Percentiles rank a stretch among this genome's conserved stretches.
These are phyloP conservation scores for Dendrobium nobile DNA, from an alignment of 106 monocot species.

Conservation along the genomic window DNA sequence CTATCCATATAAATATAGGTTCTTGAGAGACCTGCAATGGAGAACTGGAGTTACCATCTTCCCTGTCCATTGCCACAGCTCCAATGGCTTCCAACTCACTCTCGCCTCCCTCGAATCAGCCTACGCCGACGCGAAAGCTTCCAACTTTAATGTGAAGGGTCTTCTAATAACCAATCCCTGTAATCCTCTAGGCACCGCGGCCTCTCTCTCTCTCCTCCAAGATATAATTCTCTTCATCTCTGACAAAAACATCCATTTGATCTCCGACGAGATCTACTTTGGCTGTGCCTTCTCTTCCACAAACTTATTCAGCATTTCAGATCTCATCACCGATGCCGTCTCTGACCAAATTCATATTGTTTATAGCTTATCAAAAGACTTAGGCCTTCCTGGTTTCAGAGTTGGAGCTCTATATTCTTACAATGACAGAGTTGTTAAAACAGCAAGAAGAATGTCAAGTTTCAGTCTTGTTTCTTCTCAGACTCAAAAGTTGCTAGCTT, in stretches of 20 bases:
- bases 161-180: conserved; percentile 62
- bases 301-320: conserved; percentile 42
- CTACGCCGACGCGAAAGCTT: conserved; percentile 18
- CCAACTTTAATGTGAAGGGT: conserved; percentile 25
- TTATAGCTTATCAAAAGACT: conserved; percentile 79
- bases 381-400: conserved; percentile 68
- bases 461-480: conserved; percentile 75
- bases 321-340: conserved; percentile 34
- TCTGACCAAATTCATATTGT: conserved; percentile 77
- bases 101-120: conserved; percentile 30
- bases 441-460: conserved; percentile 82
- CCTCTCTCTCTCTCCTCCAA: conserved; percentile 32
- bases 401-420: conserved; percentile 74
- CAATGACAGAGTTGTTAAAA: conserved; percentile 51
- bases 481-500: conserved; percentile 54
- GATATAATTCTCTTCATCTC: conserved; percentile 36
- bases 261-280: conserved; percentile 87
- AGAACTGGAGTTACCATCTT: conserved; percentile 62
- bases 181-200: conserved; percentile 43
- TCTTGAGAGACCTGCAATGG: conserved; percentile 78
- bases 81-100: conserved; percentile 50
- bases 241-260: conserved; percentile 55
- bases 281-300: conserved; percentile 60
- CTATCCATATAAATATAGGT: conserved; percentile 21
- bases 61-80: conserved; percentile 53